A percentile compares a stretch with the other conserved stretches of the same genome.
Conservation (phyloP, 2,329 filamentous ascomycete genomes). For the Fusarium sp. region DNA sequence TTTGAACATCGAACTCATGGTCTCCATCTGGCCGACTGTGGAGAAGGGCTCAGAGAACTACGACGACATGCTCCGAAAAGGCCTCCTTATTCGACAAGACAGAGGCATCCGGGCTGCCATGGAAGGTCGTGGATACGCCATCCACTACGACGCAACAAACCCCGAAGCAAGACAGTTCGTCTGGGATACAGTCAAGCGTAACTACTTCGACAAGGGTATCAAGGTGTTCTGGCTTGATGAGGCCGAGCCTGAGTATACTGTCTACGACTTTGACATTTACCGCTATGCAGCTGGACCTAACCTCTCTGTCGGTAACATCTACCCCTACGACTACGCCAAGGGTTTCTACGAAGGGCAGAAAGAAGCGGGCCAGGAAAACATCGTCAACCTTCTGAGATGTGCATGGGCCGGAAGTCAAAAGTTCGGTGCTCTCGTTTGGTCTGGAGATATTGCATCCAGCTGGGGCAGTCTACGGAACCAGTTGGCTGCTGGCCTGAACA, state of each 20-base stretch:
- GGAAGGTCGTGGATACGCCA: conserved; percentile 67
- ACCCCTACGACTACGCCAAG: conserved; percentile 66
- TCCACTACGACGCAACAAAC: conserved; percentile 73
- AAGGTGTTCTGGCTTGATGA: conserved; percentile 76
- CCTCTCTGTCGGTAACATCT: conserved; percentile 65
- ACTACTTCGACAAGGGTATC: conserved; percentile 72
- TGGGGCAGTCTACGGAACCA: conserved; percentile 70
- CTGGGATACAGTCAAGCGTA: conserved; percentile 67
- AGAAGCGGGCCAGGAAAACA: conserved; percentile 62
- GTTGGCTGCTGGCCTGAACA: conserved; percentile 71
- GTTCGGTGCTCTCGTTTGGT: conserved; percentile 74
- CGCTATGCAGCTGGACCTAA: conserved; percentile 51
- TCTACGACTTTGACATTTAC: conserved; percentile 75
- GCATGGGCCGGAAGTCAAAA: conserved; percentile 68
- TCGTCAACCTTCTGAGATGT: conserved; percentile 65
- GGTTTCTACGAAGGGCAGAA: conserved; percentile 70
- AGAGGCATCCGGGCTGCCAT: conserved; percentile 68
- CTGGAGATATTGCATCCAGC: conserved; percentile 72
- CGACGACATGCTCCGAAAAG: conserved; percentile 69
- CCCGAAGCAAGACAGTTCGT: conserved; percentile 67
- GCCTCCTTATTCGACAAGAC: conserved; percentile 69
- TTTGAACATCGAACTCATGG: conserved; percentile 72
- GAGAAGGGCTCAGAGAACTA: conserved; percentile 69
- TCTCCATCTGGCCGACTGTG: conserved; percentile 76
- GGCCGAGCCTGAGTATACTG: conserved; percentile 72